Conservation (phyloP, 2,329 filamentous ascomycete species). For the Domatiomyces catenatus region DNA sequence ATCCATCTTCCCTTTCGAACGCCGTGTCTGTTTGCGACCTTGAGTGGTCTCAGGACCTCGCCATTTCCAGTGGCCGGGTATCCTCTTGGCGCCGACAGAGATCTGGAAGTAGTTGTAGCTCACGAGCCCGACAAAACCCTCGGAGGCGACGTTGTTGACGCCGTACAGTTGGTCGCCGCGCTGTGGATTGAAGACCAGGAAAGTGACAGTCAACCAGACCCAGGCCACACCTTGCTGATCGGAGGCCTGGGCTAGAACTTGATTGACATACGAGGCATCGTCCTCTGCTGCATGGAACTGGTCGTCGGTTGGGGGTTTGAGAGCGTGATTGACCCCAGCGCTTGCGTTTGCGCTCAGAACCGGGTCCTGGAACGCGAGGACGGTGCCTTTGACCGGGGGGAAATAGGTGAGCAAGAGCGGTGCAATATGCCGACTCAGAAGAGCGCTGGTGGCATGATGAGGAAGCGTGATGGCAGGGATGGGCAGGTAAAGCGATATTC, state of each 20-base stretch:
- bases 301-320: constrained; percentile 16
- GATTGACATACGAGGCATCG: neutral
- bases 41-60: constrained; percentile 38
- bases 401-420: constrained; percentile 50
- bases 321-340: constrained; percentile 28
- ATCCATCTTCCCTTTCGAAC: constrained; percentile 21
- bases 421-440: constrained; percentile 46
- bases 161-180: constrained; percentile 63
- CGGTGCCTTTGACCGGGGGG: constrained; percentile 41
- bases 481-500: constrained; percentile 45
- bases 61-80: constrained; percentile 72
- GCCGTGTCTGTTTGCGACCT: constrained; percentile 10
- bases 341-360: constrained; percentile 12
- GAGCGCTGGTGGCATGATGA: constrained; percentile 38
- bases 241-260: constrained; percentile 31
- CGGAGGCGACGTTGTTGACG: constrained; percentile 54
- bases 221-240: constrained; percentile 79
- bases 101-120: constrained; percentile 89
- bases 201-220: constrained; percentile 75
- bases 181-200: constrained; percentile 65
- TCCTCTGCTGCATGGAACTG: constrained; percentile 24
- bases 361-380: constrained; percentile 15
- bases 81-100: constrained; percentile 58
- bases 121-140: constrained; percentile 75
- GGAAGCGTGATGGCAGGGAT: constrained; percentile 42